These are phyloP conservation scores for Leucocoprinus sp. DNA, from an alignment of 768 basidiomycete genomes.

Conservation along the genomic window DNA sequence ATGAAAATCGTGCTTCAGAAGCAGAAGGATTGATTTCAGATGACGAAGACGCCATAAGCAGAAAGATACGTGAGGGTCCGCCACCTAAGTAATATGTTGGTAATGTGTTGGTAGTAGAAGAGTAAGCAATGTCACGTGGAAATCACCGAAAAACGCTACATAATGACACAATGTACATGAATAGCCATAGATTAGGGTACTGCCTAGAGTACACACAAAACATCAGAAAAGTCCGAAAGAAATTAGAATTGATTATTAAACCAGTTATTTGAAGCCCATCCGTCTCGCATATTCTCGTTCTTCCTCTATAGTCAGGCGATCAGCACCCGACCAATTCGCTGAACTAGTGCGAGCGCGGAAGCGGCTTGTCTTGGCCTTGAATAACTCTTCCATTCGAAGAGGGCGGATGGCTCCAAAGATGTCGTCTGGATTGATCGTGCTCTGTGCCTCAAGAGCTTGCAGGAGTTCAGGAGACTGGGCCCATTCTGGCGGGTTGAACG, in stretches of 20 bases:
- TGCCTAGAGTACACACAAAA: too few species aligned
- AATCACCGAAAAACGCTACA: too few species aligned
- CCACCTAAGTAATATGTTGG: constrained; percentile 5
- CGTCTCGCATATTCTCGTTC: constrained; percentile 79
- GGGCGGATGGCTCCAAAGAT: constrained; percentile 88
- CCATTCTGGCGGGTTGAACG: constrained; percentile 79
- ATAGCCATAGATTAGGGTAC: too few species aligned
- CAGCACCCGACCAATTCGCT: constrained; percentile 95
- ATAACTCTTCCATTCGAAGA: constrained; percentile 89
- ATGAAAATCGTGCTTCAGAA: constrained; percentile 38
- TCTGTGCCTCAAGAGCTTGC: constrained; percentile 73
- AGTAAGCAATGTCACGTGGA: too few species aligned
- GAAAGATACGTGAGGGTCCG: constrained; percentile 13
- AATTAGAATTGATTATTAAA: background rate
- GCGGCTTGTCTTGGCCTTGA: constrained; percentile 65
- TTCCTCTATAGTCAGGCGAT: constrained; percentile 76
- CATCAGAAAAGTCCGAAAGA: too few species aligned
- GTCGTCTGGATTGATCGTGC: constrained; percentile 81
- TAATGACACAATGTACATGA: background rate
- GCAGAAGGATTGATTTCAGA: constrained; percentile 54
- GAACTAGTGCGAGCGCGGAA: constrained; percentile 90
- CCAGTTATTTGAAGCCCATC: constrained; percentile 69
- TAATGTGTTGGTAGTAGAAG: constrained; percentile 7
- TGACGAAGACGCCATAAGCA: constrained; percentile 64
- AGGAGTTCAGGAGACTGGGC: constrained; percentile 85